Evolutionary conservation across 371 early-diverging fungal genomes (phyloP), one percentile per base, ranked within the genome.

Genomic region (Entomophthora muscae): DNA sequence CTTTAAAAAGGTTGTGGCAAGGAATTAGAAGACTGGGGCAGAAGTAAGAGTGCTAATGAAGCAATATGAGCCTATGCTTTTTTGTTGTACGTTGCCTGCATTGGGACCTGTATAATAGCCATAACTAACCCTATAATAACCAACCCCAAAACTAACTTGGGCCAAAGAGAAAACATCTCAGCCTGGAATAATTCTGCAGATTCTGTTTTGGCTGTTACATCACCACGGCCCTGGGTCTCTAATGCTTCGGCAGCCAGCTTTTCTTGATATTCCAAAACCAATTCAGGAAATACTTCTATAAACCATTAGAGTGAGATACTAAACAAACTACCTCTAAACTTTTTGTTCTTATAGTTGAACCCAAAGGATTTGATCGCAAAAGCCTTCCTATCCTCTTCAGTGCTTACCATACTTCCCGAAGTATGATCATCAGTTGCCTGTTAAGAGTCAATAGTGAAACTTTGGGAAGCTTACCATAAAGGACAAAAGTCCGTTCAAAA

Each of bases 401-500:
- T 42, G 10, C 42, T 42, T 42, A 42, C 42, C 17, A 42, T 42
- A 42, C 42, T 42, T 10, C 55, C 55, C 3, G 55, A 24, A 26
- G 55, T 55, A 3, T n/a, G 22, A 55, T 55, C 55, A 12, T 55
- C 55, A 55, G 55, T 55, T 21, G 21, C 55, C 55, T 55, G 10
- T 51, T 51, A 51, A 51, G n/a, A n/a, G n/a, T n/a, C n/a, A n/a
- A n/a, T n/a, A 51, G 51, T 51, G n/a, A 51, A 51, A 51, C 10
- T 51, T 12, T 51, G 10, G n/a, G 51, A 51, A 12, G 3, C 68
- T 62, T 65, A 91, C 91, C 98, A 98, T 98, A 71, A 98, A 98
- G 60, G 88, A 87, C 67, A 96, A 72, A 56, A 96, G 72, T 2
- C 98, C 98, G 63, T 86, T 94, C 62, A 98, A 72, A 60, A 98